Base-by-base conservation (phyloP, 306 rosid species). In the Sechiopsis laciniata region DNA sequence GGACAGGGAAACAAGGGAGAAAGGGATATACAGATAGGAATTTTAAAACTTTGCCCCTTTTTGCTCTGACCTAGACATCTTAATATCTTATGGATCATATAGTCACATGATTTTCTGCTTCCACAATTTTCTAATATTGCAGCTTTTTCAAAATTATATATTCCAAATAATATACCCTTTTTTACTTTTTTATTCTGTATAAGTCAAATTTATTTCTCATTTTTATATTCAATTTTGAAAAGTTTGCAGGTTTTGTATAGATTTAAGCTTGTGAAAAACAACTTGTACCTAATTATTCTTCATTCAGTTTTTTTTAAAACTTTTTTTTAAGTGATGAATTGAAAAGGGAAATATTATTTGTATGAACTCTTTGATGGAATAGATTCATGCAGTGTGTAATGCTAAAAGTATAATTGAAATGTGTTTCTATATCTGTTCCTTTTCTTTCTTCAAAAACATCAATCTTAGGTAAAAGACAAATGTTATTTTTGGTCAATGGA, bases 1-100 rank as follows among this genome's bases (percentile, higher is more conserved):
- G 48, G 48, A 64, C 71, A 64, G 16, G 71, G 71, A 64, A 64
- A 64, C 71, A 64, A 10, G 71, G 45, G 71, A 64, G 71, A 64
- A 40, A 64, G 71, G 71, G 16, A 64, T 64, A 64, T 64, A 40
- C 71, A 64, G 71, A 64, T 37, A 37, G 71, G 71, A 64, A 51
- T 64, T 64, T 64, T 17, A 64, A 40, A 37, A 64, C 71, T 64
- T 40, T 40, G 26, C 52, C 26, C 71, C 17, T 32, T 64, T 64
- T 64, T 40, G 19, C 55, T 42, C 72, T 67, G 54, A 67, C 72
- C 72, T 55, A 42, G 72, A 67, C 72, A 67, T 46, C 37, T 67
- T 46, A 32, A 67, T 46, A 45, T 46, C 72, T 11, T 67, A 67
- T 67, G 72, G 55, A 42, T 46, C 72, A 67, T 67, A n/a, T 45